A percentile compares a stretch with the other conserved stretches of the same genome.
phyloP scores from a whole-genome alignment of 495 filamentous ascomycete species.

The Penicillium crystallinum region DNA sequence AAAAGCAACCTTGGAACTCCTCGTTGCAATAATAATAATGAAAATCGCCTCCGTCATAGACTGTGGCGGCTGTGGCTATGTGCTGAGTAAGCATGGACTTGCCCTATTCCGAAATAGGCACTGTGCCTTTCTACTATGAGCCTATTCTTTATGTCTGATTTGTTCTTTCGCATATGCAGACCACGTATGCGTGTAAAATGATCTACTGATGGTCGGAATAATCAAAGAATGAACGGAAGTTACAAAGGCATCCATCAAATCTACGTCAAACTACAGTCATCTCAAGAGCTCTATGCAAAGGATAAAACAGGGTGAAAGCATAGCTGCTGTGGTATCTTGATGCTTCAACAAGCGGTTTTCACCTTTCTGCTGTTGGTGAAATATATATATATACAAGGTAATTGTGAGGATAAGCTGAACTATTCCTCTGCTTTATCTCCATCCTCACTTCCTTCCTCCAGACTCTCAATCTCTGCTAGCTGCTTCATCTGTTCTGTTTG shows the following conservation, averaged over 20 bases:
- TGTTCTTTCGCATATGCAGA: neutral
- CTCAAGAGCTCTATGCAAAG: neutral
- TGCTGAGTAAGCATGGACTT: neutral
- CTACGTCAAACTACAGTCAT: neutral
- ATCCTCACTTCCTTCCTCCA: slow-evolving; percentile 9
- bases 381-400: neutral
- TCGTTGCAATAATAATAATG: slow-evolving; percentile 17
- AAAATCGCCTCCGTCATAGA: slow-evolving; percentile 29
- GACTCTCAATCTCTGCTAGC: slow-evolving; percentile 8
- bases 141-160: too few relatives aligned
- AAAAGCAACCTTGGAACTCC: slow-evolving; percentile 1
- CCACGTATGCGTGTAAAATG: too few relatives aligned
- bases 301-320: neutral
- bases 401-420: neutral
- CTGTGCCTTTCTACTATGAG: neutral
- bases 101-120: neutral
- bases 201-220: neutral
- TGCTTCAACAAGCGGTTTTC: too few relatives aligned
- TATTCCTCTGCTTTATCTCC: slow-evolving; percentile 5
- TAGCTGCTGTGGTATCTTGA: neutral
- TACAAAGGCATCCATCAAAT: neutral
- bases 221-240: neutral
- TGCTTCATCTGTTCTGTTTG: slow-evolving; percentile 13
- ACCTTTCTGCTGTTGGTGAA: neutral
- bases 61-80: slow-evolving; percentile 22